Conservation (phyloP, 176 grass and related monocot genomes). For the Oryza nivara region DNA sequence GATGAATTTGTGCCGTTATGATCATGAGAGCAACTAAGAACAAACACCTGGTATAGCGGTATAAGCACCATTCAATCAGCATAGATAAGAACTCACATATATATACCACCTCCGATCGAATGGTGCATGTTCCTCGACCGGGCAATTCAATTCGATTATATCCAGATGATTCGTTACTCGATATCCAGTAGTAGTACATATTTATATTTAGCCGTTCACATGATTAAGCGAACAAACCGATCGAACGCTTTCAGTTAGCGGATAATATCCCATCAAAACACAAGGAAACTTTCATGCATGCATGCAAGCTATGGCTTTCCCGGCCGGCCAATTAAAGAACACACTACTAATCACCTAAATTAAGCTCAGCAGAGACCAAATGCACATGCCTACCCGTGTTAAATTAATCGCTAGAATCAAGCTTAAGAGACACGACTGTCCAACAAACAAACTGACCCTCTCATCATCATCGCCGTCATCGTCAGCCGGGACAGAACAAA, state of each 20-base stretch:
- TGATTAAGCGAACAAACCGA: conserved; percentile 1
- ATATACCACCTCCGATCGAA: not conserved
- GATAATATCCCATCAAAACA: not conserved
- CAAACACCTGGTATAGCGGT: not conserved
- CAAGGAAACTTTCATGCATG: not conserved
- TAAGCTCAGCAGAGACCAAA: conserved; percentile 10
- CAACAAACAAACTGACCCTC: conserved; percentile 26
- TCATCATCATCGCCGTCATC: conserved; percentile 49
- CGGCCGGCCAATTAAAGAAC: conserved; percentile 2
- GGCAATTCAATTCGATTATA: conserved; percentile 9
- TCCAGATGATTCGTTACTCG: not conserved
- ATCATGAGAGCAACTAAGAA: conserved; percentile 32
- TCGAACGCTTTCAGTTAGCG: not conserved
- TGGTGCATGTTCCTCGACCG: not conserved
- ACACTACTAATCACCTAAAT: conserved; percentile 19
- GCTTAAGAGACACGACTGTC: conserved; percentile 40
- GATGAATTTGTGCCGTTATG: not conserved
- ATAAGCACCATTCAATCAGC: conserved; percentile 4
- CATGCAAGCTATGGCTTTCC: conserved; percentile 27
- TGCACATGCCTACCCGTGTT: conserved; percentile 33
- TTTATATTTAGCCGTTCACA: conserved; percentile 7
- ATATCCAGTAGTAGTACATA: not conserved
- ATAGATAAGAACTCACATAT: conserved; percentile 22
- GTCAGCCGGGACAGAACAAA: conserved; percentile 44
- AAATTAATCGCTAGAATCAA: conserved; percentile 37